phyloP scores from a whole-genome alignment of 2,329 filamentous ascomycete genomes.

The Aspergillus ruber region DNA sequence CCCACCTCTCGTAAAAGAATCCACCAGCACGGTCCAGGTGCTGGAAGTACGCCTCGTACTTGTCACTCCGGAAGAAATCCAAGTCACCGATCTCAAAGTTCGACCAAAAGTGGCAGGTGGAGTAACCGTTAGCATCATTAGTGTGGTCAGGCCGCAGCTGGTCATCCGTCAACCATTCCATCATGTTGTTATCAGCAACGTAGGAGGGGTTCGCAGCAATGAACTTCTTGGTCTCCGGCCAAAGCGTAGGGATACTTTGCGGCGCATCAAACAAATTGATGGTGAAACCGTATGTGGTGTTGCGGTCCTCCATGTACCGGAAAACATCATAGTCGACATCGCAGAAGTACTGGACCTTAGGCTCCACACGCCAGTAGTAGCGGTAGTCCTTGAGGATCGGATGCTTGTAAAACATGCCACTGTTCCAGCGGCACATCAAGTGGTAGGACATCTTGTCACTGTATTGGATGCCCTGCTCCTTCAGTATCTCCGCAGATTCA shows the following conservation, averaged over 20 bases:
- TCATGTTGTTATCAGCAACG: conserved; percentile 74
- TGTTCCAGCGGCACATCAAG: conserved; percentile 99
- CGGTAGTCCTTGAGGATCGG: conserved; percentile 73
- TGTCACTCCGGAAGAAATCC: conserved; percentile 82
- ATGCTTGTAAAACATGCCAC: conserved; percentile 95
- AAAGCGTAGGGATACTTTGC: conserved; percentile 75
- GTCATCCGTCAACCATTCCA: conserved; percentile 79
- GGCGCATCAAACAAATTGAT: conserved; percentile 95
- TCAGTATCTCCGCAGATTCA: conserved; percentile 75
- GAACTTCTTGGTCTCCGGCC: conserved; percentile 95
- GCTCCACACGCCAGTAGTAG: conserved; percentile 98
- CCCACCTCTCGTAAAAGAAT: conserved; percentile 99
- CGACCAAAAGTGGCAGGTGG: conserved; percentile 98
- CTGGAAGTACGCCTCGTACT: conserved; percentile 93
- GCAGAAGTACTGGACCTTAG: conserved; percentile 98
- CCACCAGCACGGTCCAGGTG: conserved; percentile 89
- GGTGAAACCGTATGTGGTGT: conserved; percentile 98
- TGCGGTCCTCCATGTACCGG: conserved; percentile 94
- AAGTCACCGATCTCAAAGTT: conserved; percentile 97
- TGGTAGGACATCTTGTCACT: conserved; percentile 85
- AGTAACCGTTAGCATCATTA: conserved; percentile 79
- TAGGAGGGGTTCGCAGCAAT: conserved; percentile 76
- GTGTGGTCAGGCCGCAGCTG: conserved; percentile 72
- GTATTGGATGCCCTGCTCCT: conserved; percentile 85
- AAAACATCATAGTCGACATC: conserved; percentile 98